Evolutionary conservation across 2,329 filamentous ascomycete genomes (phyloP).

Genomic region (Seiridium cupressi): DNA sequence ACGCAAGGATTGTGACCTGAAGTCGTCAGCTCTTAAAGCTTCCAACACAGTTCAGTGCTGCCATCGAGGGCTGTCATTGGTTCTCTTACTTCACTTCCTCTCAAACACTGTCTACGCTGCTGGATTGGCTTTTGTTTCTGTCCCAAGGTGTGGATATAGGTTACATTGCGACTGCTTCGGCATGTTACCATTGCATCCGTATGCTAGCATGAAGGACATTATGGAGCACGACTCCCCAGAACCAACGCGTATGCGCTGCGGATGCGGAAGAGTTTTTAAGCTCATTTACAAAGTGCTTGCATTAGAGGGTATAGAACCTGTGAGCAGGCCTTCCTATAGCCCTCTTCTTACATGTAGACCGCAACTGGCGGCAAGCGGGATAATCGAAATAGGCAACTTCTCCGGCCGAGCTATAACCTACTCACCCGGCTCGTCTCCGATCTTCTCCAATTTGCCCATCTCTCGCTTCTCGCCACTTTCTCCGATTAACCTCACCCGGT

Average conservation of each 20-base stretch:
- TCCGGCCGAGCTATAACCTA: slow-evolving; percentile 27
- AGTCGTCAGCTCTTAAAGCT: not conserved
- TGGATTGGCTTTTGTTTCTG: not conserved
- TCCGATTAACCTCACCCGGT: slow-evolving; percentile 77
- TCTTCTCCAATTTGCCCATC: slow-evolving; percentile 93
- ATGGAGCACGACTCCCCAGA: not conserved
- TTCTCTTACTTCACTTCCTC: not conserved
- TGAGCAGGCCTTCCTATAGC: slow-evolving; percentile 3
- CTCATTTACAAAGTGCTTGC: not conserved
- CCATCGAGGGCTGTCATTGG: not conserved
- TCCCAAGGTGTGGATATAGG: not conserved
- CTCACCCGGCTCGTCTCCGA: slow-evolving; percentile 71
- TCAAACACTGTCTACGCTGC: not conserved
- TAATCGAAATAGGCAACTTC: not conserved
- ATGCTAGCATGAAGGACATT: not conserved
- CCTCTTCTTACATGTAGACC: slow-evolving; percentile 4
- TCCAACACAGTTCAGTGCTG: not conserved
- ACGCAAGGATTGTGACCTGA: slow-evolving; percentile 4
- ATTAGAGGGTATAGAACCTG: slow-evolving; percentile 5
- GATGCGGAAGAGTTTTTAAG: not conserved
- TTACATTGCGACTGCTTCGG: not conserved
- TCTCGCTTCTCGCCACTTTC: slow-evolving; percentile 89
- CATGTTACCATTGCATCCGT: not conserved
- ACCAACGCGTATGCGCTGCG: not conserved
- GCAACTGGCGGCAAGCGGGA: slow-evolving; percentile 11